phyloP scores from a whole-genome alignment of 371 early-diverging fungal species.

The Fennellomyces sp. region DNA sequence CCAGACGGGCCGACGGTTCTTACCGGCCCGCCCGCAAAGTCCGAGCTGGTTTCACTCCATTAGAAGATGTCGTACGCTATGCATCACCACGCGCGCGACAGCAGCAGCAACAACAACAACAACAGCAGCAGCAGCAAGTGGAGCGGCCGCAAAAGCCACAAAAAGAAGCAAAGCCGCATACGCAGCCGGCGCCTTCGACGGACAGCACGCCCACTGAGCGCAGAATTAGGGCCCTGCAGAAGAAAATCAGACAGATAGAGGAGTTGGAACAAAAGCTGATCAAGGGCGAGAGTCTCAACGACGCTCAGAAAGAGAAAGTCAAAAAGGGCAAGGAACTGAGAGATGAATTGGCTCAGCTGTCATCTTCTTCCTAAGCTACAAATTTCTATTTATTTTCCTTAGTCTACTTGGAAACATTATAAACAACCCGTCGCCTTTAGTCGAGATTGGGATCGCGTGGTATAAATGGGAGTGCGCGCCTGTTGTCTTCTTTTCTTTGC shows the following conservation, averaged over 20 bases:
- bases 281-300: slow-evolving; percentile 81
- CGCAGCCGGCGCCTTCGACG: slow-evolving; percentile 7
- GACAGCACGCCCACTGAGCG: slow-evolving; percentile 19
- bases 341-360: slow-evolving; percentile 24
- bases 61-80: slow-evolving; percentile 66
- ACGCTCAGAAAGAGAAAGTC: slow-evolving; percentile 34
- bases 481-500: too few species aligned
- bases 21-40: slow-evolving; percentile 70
- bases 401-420: too few species aligned
- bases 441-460: too few species aligned
- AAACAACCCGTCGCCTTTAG: too few species aligned
- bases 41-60: slow-evolving; percentile 68
- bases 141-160: slow-evolving; percentile 21
- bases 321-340: slow-evolving; percentile 31
- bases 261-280: slow-evolving; percentile 79
- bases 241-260: slow-evolving; percentile 89
- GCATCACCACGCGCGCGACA: slow-evolving; percentile 47
- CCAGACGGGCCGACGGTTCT: slow-evolving; percentile 73
- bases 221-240: slow-evolving; percentile 79
- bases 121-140: slow-evolving; percentile 22
- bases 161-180: slow-evolving; percentile 12
- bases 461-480: too few species aligned
- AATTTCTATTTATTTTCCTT: too few species aligned
- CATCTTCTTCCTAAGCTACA: neutral
- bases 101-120: slow-evolving; percentile 19